Conservation (phyloP, 2,329 filamentous ascomycete species). For the Colletotrichum liaoningense region DNA sequence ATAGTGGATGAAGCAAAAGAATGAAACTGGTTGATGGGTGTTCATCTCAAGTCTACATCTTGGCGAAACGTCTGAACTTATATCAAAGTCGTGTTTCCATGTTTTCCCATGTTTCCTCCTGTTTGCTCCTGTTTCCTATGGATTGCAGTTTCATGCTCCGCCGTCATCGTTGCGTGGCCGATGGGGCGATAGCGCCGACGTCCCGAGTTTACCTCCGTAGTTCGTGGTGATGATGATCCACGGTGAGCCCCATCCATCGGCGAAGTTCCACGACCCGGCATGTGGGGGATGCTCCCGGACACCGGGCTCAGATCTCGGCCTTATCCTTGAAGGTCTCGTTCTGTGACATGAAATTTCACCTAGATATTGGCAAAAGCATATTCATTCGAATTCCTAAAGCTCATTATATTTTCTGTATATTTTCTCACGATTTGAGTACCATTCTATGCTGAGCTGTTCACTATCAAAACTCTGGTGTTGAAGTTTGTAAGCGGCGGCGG, state of each 20-base stretch:
- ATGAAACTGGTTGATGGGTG: neutral
- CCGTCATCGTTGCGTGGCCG: constrained; percentile 16
- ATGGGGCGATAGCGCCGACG: constrained; percentile 18
- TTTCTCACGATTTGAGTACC: neutral
- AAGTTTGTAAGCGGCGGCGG: neutral
- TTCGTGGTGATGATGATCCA: constrained; percentile 8
- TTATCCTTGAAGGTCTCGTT: neutral
- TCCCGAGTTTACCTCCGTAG: constrained; percentile 6
- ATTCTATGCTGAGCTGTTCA: neutral
- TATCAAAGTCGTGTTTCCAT: neutral
- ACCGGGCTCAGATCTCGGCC: neutral
- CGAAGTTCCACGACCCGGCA: constrained; percentile 20
- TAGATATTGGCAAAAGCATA: neutral
- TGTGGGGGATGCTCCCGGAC: neutral
- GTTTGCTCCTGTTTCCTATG: neutral
- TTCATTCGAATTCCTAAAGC: neutral
- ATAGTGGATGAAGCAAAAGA: neutral
- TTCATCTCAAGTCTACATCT: constrained; percentile 14
- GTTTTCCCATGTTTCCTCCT: neutral
- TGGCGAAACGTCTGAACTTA: constrained; percentile 10
- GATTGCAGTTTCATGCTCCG: neutral
- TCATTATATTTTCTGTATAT: neutral
- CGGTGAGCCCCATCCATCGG: constrained; percentile 10
- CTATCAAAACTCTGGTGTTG: neutral
- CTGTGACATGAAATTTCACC: rapidly evolving